Percentiles rank a stretch among this genome's conserved stretches.
These are phyloP conservation scores for Lasiodiplodia sp. DNA, from an alignment of 2,329 filamentous ascomycete genomes.

Conservation along the genomic window DNA sequence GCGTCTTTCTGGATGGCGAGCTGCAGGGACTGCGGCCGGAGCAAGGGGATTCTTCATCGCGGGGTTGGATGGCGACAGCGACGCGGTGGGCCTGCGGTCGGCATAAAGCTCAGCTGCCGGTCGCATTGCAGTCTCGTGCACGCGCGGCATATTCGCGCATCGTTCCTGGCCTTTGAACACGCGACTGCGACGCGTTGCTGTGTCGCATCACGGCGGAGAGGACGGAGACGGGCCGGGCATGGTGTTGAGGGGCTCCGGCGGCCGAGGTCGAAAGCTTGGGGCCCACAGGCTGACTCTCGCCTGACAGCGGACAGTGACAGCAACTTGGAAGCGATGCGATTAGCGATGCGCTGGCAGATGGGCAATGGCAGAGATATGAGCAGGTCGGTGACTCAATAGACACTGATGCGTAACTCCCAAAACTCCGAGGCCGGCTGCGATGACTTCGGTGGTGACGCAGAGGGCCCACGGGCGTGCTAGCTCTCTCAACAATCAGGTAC, in stretches of 20 bases:
- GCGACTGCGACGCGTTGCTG: slow-evolving; percentile 1
- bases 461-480: background rate
- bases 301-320: background rate
- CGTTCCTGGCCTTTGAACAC: background rate
- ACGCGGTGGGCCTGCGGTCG: background rate
- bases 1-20: background rate
- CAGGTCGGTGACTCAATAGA: background rate
- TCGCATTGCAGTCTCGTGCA: background rate
- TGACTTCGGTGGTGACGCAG: background rate
- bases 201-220: slow-evolving; percentile 2
- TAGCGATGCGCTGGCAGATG: background rate
- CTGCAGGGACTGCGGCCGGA: background rate
- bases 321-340: background rate
- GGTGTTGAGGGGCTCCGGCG: slow-evolving; percentile 11
- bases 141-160: background rate
- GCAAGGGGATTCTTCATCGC: slow-evolving; percentile 6
- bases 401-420: background rate
- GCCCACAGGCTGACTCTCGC: background rate
- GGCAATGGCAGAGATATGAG: background rate
- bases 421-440: background rate
- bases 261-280: background rate
- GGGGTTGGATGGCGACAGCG: slow-evolving; percentile 15
- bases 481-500: slow-evolving; percentile 20
- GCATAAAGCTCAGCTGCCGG: slow-evolving; percentile 1
- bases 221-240: background rate